Evolutionary conservation across 2,329 filamentous ascomycete species (phyloP), one percentile per base, ranked within the genome.

Genomic region (Colletotrichum chrysophilum): DNA sequence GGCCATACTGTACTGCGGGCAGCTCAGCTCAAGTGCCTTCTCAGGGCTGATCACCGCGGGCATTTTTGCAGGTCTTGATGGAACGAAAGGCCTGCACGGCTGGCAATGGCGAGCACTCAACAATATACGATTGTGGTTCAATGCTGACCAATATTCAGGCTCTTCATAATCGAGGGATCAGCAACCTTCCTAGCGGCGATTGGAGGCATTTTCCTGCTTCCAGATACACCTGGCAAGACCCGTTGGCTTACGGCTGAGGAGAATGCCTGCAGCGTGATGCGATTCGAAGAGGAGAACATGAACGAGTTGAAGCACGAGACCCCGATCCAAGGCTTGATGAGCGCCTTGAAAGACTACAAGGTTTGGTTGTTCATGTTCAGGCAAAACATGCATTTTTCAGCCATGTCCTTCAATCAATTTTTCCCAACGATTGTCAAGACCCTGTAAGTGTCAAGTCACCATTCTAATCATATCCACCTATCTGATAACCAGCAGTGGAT

Each of bases 381-480:
- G 77, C 78, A 80, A 52, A 78, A 81, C 70, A 75, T 80, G 64
- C 79, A 79, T 61, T 77, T 81, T 14, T 86, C 86, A 9, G 87
- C 87, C 16, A 87, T 87, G 56, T 93, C 94, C 6, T 96, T 92
- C 83, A 93, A 92, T 66, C 95, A 93, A 0, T 96, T 96, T 81
- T 85, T 96, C 60, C 95, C 95, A 0, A 94, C 92, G 21, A 97
- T 97, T 80, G 93, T 98, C 78, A 87, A 88, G 61, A 84, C 84
- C 74, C 85, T 89, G 80, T 48, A n/a, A 43, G 36, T 43, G 4
- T 36, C 4, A 5, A 43, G 14, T 10, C 36, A 10, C 9, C 18
- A 12, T 48, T 48, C 5, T 48, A n/a, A 5, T 12, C 38, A 48
- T 2, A 18, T 48, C 38, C 18, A 48, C 18, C 0, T 48, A 12